phyloP scores from a whole-genome alignment of 208 protist species.

The Kentomonas sorsogonicus region DNA sequence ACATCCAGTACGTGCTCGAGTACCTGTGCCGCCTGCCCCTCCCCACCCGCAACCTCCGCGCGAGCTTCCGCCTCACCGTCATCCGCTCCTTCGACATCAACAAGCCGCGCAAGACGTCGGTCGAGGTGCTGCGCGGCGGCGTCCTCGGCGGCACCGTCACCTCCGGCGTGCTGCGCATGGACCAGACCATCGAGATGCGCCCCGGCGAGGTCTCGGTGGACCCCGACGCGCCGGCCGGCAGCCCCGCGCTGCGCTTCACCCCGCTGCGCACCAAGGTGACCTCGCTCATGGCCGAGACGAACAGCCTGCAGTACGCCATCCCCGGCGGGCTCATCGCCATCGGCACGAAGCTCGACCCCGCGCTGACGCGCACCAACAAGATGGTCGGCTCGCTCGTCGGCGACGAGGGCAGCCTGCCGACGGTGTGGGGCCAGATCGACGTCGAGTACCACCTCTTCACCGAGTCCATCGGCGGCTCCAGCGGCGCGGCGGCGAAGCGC shows the following conservation, averaged over 20 bases:
- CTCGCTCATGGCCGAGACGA: constrained; percentile 96
- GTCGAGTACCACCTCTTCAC: constrained; percentile 97
- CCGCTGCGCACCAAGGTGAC: constrained; percentile 95
- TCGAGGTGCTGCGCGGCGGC: constrained; percentile 96
- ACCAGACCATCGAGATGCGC: constrained; percentile 98
- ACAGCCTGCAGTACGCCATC: constrained; percentile 98
- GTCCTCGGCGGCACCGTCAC: constrained; percentile 98
- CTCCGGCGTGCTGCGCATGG: constrained; percentile 95
- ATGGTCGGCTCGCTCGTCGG: constrained; percentile 96
- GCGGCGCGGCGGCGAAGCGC: too few species aligned
- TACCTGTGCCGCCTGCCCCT: constrained; percentile 98
- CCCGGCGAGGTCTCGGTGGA: constrained; percentile 91
- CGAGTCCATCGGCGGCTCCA: constrained; percentile 88
- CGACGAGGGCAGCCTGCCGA: constrained; percentile 87
- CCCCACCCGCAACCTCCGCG: constrained; percentile 94
- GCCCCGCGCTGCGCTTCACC: constrained; percentile 91
- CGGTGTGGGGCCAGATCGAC: constrained; percentile 97
- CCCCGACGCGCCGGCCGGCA: constrained; percentile 75
- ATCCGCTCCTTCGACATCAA: constrained; percentile 99
- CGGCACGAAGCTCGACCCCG: constrained; percentile 99
- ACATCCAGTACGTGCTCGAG: constrained; percentile 98
- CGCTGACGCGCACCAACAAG: constrained; percentile 97
- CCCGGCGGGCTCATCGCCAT: constrained; percentile 99
- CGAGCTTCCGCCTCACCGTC: constrained; percentile 94
- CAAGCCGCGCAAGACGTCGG: constrained; percentile 95